Evolutionary conservation across 345 rosid species (phyloP).

Genomic region (Brassica incana): DNA sequence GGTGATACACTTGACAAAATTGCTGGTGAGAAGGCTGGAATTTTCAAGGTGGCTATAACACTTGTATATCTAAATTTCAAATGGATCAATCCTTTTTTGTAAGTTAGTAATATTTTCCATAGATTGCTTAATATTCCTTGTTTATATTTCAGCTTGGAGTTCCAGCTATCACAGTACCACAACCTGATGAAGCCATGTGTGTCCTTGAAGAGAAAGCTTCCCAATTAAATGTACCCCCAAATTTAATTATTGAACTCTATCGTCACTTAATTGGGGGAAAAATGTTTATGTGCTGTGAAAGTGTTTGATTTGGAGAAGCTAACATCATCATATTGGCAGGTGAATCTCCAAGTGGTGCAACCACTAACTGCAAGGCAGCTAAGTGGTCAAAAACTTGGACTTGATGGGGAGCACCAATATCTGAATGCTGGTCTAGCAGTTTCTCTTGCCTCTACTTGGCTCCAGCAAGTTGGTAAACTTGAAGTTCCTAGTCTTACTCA

Average conservation of each 20-base stretch:
- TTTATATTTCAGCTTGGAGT: constrained; percentile 57
- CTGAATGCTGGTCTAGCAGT: constrained; percentile 89
- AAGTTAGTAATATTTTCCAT: too few relatives aligned
- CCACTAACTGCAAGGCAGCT: constrained; percentile 65
- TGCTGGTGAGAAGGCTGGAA: constrained; percentile 98
- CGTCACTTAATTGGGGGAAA: too few relatives aligned
- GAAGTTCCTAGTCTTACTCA: constrained; percentile 47
- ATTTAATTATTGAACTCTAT: not conserved
- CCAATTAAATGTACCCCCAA: constrained; percentile 54
- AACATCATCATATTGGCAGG: constrained; percentile 48
- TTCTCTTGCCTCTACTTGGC: constrained; percentile 76
- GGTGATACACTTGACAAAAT: constrained; percentile 93
- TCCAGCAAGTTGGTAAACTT: constrained; percentile 72
- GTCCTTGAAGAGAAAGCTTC: constrained; percentile 41
- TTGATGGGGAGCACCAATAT: constrained; percentile 94
- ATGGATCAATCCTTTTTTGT: not conserved
- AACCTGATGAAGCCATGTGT: constrained; percentile 91
- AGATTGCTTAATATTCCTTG: too few relatives aligned
- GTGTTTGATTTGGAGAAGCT: constrained; percentile 15
- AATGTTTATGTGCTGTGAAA: not conserved
- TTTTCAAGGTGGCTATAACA: constrained; percentile 70
- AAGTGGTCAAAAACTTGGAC: constrained; percentile 74
- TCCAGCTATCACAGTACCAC: constrained; percentile 93
- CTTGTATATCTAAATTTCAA: constrained; percentile 2
- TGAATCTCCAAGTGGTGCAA: constrained; percentile 63